Evolutionary conservation across 2,329 filamentous ascomycete genomes (phyloP).

Genomic region (Aureobasidium mangrovei): DNA sequence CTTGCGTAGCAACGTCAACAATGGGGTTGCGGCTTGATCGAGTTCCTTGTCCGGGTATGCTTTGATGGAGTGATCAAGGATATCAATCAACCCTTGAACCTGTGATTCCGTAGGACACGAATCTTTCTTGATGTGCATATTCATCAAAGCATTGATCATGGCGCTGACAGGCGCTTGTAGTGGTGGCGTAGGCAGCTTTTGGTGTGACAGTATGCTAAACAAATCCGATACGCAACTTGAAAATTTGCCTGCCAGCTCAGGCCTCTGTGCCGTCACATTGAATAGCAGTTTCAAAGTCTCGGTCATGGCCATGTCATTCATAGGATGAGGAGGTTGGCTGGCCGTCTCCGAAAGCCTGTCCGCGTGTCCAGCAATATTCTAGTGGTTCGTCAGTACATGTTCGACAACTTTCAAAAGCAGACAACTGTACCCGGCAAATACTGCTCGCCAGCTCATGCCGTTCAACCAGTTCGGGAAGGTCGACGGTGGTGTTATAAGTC

Average conservation of each 20-base stretch:
- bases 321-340: conserved; percentile 37
- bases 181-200: conserved; percentile 53
- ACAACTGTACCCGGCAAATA: conserved; percentile 43
- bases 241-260: conserved; percentile 53
- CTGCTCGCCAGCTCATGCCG: conserved; percentile 58
- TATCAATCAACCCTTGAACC: conserved; percentile 55
- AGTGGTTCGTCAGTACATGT: background rate
- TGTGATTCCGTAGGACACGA: conserved; percentile 40
- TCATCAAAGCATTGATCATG: conserved; percentile 72
- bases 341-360: conserved; percentile 15
- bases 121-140: conserved; percentile 52
- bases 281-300: conserved; percentile 85
- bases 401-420: background rate
- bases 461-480: conserved; percentile 57
- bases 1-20: conserved; percentile 64
- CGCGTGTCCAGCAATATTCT: conserved; percentile 60
- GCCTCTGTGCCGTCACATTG: conserved; percentile 72
- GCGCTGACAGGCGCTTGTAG: conserved; percentile 63
- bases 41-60: conserved; percentile 60
- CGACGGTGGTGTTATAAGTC: conserved; percentile 65
- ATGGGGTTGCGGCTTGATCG: conserved; percentile 60
- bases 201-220: conserved; percentile 57
- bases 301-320: conserved; percentile 69
- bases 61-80: conserved; percentile 59
- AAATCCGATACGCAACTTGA: conserved; percentile 60